Base-by-base conservation (phyloP, 2,329 filamentous ascomycete species). In the Dryadomyces quercivorus region DNA sequence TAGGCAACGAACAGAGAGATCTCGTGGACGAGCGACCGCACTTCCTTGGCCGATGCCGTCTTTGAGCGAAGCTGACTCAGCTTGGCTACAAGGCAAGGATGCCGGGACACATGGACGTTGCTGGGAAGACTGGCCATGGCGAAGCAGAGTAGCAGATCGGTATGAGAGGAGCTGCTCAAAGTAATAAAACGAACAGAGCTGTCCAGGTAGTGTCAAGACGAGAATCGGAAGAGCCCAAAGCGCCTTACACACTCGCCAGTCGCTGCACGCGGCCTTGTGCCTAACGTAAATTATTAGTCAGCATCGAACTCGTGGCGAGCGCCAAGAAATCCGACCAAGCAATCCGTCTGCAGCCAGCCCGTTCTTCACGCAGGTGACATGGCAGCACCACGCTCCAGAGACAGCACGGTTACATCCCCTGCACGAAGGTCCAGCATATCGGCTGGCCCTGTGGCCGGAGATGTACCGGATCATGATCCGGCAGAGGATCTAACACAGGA, bases 81-180 rank as follows among this genome's bases (percentile, higher is more conserved):
- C 75, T 97, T 97, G 62, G 86, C 88, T 63, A 79, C 76, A 45
- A 96, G 77, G 70, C 88, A 95, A 40, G 92, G 92, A 69, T 97
- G 92, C 16, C 74, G 74, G 43, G 90, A 95, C 66, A 95, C 73
- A 71, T 93, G 88, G 58, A 85, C 80, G 64, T 84, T 84, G 61
- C 76, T 59, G 10, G 79, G 79, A 46, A 83, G 69, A 12, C 54
- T 31, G 15, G 57, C 12, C 58, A 57, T 61, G 18, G 36, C 15
- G 21, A 44, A 18, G 22, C 18, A 26, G 20, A 3, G 31, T 9
- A 49, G n/a, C 16, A 20, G 26, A 20, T 20, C 12, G 3, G 18
- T 8, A n/a, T n/a, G n/a, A 8, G 13, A 13, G 8, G 36, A 40
- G 10, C 36, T 40, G 2, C 36, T 12, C 15, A 15, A 8, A 4